These are phyloP conservation scores for Pythium diclinum DNA, from an alignment of 352 stramenopile genomes.

Conservation along the genomic window DNA sequence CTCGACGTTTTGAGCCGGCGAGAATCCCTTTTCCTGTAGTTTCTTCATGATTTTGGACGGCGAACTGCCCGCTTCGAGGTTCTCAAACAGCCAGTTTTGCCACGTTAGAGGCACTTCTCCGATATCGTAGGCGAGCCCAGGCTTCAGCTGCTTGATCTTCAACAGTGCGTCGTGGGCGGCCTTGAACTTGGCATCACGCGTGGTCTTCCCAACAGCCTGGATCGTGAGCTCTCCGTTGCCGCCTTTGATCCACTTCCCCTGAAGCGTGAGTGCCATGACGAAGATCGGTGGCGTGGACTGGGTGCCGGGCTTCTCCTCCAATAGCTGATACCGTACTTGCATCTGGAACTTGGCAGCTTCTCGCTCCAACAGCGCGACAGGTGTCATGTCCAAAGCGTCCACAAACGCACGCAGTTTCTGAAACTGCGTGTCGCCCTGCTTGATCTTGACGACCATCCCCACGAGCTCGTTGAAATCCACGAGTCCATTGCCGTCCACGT, in stretches of 20 bases:
- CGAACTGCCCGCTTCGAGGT: slow-evolving; percentile 50
- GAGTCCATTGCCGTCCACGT: slow-evolving; percentile 55
- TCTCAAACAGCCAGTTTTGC: slow-evolving; percentile 58
- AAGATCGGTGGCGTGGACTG: slow-evolving; percentile 32
- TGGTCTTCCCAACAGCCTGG: slow-evolving; percentile 46
- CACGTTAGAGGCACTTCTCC: slow-evolving; percentile 53
- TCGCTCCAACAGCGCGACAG: slow-evolving; percentile 55
- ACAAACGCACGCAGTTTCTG: slow-evolving; percentile 42
- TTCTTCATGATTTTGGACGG: slow-evolving; percentile 50
- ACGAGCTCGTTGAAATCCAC: slow-evolving; percentile 65
- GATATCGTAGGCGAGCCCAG: slow-evolving; percentile 48
- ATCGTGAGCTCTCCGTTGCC: slow-evolving; percentile 33
- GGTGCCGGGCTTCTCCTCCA: slow-evolving; percentile 46
- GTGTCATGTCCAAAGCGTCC: slow-evolving; percentile 55
- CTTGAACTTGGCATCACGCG: slow-evolving; percentile 72
- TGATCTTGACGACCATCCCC: slow-evolving; percentile 49
- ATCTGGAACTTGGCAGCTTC: slow-evolving; percentile 65
- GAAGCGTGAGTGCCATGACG: slow-evolving; percentile 49
- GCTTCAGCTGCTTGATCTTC: slow-evolving; percentile 56
- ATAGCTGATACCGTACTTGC: slow-evolving; percentile 41
- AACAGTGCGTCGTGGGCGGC: slow-evolving; percentile 52
- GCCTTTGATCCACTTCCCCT: slow-evolving; percentile 49
- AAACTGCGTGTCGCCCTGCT: slow-evolving; percentile 51
- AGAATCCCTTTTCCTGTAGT: slow-evolving; percentile 59
- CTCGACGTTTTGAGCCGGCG: slow-evolving; percentile 38